Base-by-base conservation (phyloP, 192 early-diverging fungal genomes). In the Coemansia sp. region DNA sequence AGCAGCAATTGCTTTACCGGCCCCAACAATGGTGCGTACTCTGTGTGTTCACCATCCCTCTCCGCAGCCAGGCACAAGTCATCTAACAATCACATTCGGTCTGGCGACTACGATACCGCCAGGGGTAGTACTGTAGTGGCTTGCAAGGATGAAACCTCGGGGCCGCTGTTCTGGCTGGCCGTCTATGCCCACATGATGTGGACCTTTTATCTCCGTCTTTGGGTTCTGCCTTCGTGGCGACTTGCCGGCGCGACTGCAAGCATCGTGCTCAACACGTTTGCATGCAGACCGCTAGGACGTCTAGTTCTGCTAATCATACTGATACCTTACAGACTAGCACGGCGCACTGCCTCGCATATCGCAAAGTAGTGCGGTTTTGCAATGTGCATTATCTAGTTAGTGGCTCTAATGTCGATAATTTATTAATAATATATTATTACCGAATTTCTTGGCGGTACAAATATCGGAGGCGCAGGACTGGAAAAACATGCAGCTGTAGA, bases 161-260 rank as follows among this genome's bases (percentile, higher is more conserved):
- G 61, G 33, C 23, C 41, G 3, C 23, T 67, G 21, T 62, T 64
- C 52, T 77, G 73, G 73, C 33, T 66, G 9, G 67, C 73, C 0
- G 67, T 77, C 21, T 70, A 63, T 38, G 18, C 50, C 15, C 73
- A 77, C 37, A 64, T 77, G 73, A 19, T 63, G 57, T 70, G 64
- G 67, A 40, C 73, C 4, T 42, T 77, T 18, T 64, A 77, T 30
- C 44, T 59, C 24, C 55, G 61, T 7, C 44, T 77, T 21, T 67
- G 47, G 43, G 40, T 70, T 41, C 53, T 53, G 41, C 67, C 73
- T 24, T 17, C 63, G 23, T 55, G 66, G 61, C 44, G 43, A 18
- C 24, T 66, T n/a, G 25, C 46, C 14, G 40, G 47, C 17, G 27
- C 55, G 33, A 39, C 61, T 18, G 21, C 47, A 0, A 48, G 60